Percentiles rank a stretch among this genome's conserved stretches.
phyloP scores from a whole-genome alignment of 352 stramenopile species.

The Phytophthora foliorum region DNA sequence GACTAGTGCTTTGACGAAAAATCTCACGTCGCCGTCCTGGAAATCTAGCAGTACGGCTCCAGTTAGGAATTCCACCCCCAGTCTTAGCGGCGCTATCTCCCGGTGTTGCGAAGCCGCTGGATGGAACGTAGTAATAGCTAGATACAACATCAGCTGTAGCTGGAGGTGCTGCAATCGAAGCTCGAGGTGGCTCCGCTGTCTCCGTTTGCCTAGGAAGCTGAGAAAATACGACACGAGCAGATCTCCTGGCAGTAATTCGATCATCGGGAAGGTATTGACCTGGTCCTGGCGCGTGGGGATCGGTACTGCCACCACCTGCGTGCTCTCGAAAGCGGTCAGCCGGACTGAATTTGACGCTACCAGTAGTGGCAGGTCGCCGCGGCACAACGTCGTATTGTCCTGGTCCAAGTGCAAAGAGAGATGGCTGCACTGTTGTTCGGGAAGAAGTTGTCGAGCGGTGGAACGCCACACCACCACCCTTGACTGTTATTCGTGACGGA shows the following conservation, averaged over 20 bases:
- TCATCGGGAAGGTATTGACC: conserved; percentile 64
- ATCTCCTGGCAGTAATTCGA: conserved; percentile 36
- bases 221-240: conserved; percentile 57
- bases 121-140: conserved; percentile 68
- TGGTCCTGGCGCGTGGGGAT: conserved; percentile 42
- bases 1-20: conserved; percentile 15
- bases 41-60: conserved; percentile 57
- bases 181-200: conserved; percentile 33
- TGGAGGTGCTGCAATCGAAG: conserved; percentile 18
- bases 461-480: conserved; percentile 57
- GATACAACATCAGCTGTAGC: conserved; percentile 60
- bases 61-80: conserved; percentile 47
- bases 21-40: conserved; percentile 17
- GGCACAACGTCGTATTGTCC: conserved; percentile 63
- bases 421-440: conserved; percentile 37
- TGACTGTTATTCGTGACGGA: conserved; percentile 17
- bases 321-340: conserved; percentile 68
- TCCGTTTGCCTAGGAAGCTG: conserved; percentile 57
- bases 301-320: conserved; percentile 39
- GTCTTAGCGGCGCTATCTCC: conserved; percentile 20
- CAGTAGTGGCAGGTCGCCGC: conserved; percentile 32
- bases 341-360: conserved; percentile 65
- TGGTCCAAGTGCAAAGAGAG: conserved; percentile 61
- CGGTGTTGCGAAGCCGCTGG: conserved; percentile 44
- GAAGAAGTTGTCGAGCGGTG: conserved; percentile 40